A percentile compares a stretch with the other conserved stretches of the same genome.
Conservation (phyloP, 306 rosid genomes). For the Mimosa pudica region DNA sequence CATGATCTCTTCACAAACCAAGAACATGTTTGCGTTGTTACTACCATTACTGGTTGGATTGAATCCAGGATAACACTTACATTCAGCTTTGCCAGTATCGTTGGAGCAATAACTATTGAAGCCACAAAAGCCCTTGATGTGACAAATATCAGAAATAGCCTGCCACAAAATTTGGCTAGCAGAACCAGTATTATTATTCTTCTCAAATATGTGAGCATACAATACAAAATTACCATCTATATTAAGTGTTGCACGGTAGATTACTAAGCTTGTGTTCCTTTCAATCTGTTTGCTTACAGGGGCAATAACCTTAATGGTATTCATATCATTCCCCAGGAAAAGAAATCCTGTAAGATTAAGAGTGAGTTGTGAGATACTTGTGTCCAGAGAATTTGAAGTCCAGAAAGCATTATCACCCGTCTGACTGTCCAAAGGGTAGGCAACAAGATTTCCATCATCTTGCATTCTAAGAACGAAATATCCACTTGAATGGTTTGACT, state of each 20-base stretch:
- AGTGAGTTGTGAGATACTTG: not conserved
- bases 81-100: not conserved
- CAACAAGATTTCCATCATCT: not conserved
- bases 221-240: conserved; percentile 41
- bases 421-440: conserved; percentile 15
- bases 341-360: conserved; percentile 29
- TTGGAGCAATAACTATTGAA: conserved; percentile 42
- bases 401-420: not conserved
- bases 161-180: conserved; percentile 6
- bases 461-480: conserved; percentile 17
- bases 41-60: not conserved
- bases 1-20: conserved; percentile 19
- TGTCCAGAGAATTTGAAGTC: not conserved
- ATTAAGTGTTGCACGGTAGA: conserved; percentile 43
- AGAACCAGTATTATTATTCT: not conserved
- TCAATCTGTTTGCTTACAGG: not conserved
- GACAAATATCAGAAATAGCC: conserved; percentile 22
- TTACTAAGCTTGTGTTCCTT: not conserved
- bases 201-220: conserved; percentile 39
- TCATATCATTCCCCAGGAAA: not conserved
- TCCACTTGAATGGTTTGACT: conserved; percentile 37
- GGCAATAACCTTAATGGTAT: not conserved
- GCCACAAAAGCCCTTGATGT: conserved; percentile 40
- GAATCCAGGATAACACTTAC: conserved; percentile 45
- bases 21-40: not conserved